These are phyloP conservation scores for Mortierella sp. DNA, from an alignment of 371 early-diverging fungal genomes.

Conservation along the genomic window DNA sequence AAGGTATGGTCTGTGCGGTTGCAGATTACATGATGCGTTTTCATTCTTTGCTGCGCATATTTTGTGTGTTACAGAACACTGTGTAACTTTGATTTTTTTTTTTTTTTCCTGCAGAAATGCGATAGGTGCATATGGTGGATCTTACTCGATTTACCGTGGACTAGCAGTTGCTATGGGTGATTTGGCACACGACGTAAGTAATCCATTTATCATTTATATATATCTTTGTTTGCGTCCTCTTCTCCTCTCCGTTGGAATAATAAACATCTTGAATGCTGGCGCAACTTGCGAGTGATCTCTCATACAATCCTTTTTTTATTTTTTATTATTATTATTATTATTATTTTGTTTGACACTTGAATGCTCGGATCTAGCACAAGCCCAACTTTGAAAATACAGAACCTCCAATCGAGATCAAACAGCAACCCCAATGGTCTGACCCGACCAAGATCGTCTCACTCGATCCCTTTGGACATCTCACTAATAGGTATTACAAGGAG, in stretches of 20 bases:
- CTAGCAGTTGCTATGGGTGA: slow-evolving; percentile 95
- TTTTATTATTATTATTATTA: no score
- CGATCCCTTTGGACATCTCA: slow-evolving; percentile 94
- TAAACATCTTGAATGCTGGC: no score
- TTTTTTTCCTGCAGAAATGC: slow-evolving; percentile 72
- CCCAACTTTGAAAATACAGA: slow-evolving; percentile 93
- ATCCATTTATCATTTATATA: not conserved
- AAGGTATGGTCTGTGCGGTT: no score
- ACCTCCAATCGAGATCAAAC: slow-evolving; percentile 88
- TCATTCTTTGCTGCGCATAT: no score
- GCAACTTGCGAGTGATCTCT: not conserved
- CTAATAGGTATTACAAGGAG: slow-evolving; percentile 70
- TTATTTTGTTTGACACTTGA: not conserved
- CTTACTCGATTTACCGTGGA: slow-evolving; percentile 94
- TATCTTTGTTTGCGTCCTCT: not conserved
- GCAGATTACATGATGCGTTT: no score
- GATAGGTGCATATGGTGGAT: slow-evolving; percentile 95
- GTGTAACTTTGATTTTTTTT: no score
- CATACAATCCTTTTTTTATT: not conserved
- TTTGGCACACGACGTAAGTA: slow-evolving; percentile 66
- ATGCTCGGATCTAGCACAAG: slow-evolving; percentile 66
- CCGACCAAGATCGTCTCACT: slow-evolving; percentile 94
- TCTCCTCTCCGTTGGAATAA: not conserved
- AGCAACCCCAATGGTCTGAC: slow-evolving; percentile 88
- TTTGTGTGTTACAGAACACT: no score